These are phyloP conservation scores for Iberis pinnata DNA, from an alignment of 345 rosid genomes.

Conservation along the genomic window DNA sequence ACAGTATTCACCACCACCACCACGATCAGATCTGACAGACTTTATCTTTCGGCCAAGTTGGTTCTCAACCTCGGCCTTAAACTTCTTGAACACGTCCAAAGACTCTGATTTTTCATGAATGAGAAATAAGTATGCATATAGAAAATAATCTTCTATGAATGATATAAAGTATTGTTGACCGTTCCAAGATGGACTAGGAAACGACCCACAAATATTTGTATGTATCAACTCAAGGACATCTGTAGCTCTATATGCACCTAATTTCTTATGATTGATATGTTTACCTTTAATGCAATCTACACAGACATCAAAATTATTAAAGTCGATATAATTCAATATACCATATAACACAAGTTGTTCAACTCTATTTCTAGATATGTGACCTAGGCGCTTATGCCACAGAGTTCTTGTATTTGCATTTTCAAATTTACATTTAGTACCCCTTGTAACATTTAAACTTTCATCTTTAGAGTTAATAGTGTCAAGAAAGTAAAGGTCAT, in stretches of 20 bases:
- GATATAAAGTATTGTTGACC: background rate
- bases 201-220: background rate
- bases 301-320: background rate
- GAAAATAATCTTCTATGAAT: background rate
- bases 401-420: background rate
- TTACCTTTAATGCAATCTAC: slow-evolving; percentile 1
- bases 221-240: background rate
- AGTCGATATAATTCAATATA: background rate
- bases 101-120: background rate
- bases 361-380: background rate
- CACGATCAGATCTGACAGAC: background rate
- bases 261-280: background rate
- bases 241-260: background rate
- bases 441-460: background rate
- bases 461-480: background rate
- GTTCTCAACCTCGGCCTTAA: background rate
- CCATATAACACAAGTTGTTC: background rate
- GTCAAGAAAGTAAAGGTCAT: background rate
- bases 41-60: background rate
- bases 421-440: background rate
- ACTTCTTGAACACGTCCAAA: background rate
- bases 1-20: background rate
- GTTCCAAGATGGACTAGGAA: background rate
- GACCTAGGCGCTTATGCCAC: background rate
- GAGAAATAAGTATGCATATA: background rate